Conservation (phyloP, 2,329 filamentous ascomycete species). For the Alternaria metachromatica region DNA sequence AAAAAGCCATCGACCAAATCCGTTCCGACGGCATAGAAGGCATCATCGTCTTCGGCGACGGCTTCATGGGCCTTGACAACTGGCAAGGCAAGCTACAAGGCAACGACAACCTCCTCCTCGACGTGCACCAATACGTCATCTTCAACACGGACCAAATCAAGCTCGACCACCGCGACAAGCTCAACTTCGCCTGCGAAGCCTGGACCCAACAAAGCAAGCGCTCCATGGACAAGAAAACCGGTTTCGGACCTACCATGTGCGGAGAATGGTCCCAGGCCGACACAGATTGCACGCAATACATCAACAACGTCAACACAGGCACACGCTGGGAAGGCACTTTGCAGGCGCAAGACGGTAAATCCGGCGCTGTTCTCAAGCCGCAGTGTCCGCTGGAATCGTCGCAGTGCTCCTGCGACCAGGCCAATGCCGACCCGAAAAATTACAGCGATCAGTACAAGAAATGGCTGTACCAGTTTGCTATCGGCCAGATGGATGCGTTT, state of each 20-base stretch:
- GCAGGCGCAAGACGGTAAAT: conserved; percentile 66
- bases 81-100: conserved; percentile 85
- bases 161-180: conserved; percentile 80
- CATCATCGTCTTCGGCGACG: conserved; percentile 87
- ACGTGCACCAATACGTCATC: conserved; percentile 98
- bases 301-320: conserved; percentile 89
- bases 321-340: conserved; percentile 92
- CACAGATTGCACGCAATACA: conserved; percentile 85
- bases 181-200: conserved; percentile 83
- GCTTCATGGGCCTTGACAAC: conserved; percentile 87
- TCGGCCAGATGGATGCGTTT: conserved; percentile 95
- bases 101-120: conserved; percentile 79
- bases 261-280: conserved; percentile 98
- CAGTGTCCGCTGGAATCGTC: conserved; percentile 71
- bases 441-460: conserved; percentile 81
- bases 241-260: conserved; percentile 92
- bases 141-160: conserved; percentile 91
- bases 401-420: conserved; percentile 74
- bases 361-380: conserved; percentile 69
- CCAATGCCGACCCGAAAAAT: conserved; percentile 73
- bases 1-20: conserved; percentile 73
- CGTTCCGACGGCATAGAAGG: conserved; percentile 76
- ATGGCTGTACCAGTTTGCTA: conserved; percentile 87
- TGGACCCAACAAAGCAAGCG: conserved; percentile 82
- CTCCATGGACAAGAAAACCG: conserved; percentile 74